Evolutionary conservation across 345 rosid species (phyloP), one percentile per base, ranked within the genome.

Genomic region (Crucihimalaya himalaica): DNA sequence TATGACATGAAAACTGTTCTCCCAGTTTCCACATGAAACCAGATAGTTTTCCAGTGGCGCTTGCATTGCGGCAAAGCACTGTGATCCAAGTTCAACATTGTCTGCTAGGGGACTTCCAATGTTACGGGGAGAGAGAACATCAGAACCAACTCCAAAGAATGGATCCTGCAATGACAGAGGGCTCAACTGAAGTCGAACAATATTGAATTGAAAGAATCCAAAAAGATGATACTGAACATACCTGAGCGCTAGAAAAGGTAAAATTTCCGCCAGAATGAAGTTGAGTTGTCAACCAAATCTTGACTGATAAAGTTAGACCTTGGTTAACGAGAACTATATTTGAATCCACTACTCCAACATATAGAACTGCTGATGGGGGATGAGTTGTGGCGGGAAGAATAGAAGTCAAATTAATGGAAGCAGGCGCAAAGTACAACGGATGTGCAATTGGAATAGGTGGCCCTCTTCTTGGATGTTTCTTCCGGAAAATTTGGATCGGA

Each of bases 21-120:
- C 98, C 98, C 98, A 93, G 79, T 88, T 93, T 65, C 98, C 97
- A 81, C 98, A 93, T 19, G 97, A 86, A 74, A 94, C 85, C 76
- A 94, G 72, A 80, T 89, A 89, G 66, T 86, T 91, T 81, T 89
- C 98, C 34, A 74, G 50, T 46, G 91, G 91, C 27, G 87, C 82
- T 76, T 84, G 96, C 86, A 94, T 70, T 62, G 84, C 85, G 5
- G 84, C 86, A 84, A 94, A 91, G 79, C 86, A 89, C 51, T 94
- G 96, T 69, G 91, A 83, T 83, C 92, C 95, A 71, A 89, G 80
- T 81, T 86, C 96, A 75, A 88, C 74, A 80, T 82, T 87, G 77
- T 87, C 96, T 76, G 87, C 88, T 76, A 89, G 74, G 48, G 97
- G 91, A 72, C 92, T 91, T 68, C 93, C 97, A 75, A 94, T 86